Percentiles rank a stretch among this genome's conserved stretches.
phyloP scores from a whole-genome alignment of 108 stramenopile genomes.

The Skeletonema menzelii region DNA sequence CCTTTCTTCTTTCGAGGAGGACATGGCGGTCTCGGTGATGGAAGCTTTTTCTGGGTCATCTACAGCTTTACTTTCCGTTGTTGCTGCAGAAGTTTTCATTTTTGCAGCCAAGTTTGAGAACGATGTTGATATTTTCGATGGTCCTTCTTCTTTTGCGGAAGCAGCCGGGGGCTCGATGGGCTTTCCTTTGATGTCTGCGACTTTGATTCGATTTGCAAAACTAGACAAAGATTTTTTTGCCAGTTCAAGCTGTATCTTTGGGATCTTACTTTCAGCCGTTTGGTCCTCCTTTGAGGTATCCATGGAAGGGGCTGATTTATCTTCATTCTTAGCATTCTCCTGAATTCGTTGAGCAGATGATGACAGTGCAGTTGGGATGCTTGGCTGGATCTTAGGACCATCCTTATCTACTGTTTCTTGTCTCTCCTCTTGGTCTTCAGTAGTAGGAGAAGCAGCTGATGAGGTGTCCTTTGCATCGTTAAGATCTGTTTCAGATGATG shows the following conservation, averaged over 20 bases:
- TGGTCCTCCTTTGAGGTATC: neutral
- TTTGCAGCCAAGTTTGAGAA: constrained; percentile 24
- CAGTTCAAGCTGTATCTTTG: neutral
- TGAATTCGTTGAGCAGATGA: constrained; percentile 16
- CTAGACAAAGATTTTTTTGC: constrained; percentile 20
- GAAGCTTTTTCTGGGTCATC: neutral
- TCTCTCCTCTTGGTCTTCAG: constrained; percentile 1
- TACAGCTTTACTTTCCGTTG: neutral
- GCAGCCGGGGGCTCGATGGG: neutral
- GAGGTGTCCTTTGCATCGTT: neutral
- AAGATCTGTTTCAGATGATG: constrained; percentile 9
- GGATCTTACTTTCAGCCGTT: constrained; percentile 4
- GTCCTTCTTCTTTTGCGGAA: neutral
- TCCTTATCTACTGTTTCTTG: neutral
- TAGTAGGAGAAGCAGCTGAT: constrained; percentile 2
- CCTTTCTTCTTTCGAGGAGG: neutral
- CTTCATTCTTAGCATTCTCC: neutral
- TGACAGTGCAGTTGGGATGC: constrained; percentile 10
- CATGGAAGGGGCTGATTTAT: neutral
- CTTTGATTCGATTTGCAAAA: constrained; percentile 10
- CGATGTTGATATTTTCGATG: neutral
- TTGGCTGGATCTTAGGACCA: neutral
- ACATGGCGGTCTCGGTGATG: neutral
- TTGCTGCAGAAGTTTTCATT: neutral
- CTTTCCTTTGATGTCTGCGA: too few species aligned